Percentiles rank a stretch among this genome's conserved stretches.
phyloP scores from a whole-genome alignment of 306 rosid species.

The Lagenaria siceraria region DNA sequence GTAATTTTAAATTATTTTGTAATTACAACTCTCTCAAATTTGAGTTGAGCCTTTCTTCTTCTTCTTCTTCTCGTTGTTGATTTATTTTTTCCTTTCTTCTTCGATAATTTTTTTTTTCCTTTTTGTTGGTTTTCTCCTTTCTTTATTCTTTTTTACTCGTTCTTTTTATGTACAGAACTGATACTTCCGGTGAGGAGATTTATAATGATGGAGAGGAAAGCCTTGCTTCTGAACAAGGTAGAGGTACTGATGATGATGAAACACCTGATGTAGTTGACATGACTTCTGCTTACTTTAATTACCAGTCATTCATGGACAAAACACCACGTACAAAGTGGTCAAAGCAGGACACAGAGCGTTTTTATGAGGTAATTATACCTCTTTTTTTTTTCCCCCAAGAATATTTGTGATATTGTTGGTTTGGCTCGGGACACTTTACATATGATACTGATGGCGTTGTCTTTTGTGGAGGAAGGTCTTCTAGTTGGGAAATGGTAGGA shows the following conservation, averaged over 20 bases:
- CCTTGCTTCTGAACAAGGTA: constrained; percentile 39
- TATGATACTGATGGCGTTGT: neutral
- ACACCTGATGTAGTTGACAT: constrained; percentile 17
- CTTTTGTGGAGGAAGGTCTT: neutral
- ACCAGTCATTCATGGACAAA: constrained; percentile 68
- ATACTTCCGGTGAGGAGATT: constrained; percentile 19
- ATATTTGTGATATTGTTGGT: neutral
- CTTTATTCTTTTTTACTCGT: neutral
- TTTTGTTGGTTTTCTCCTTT: neutral
- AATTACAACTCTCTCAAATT: too few species aligned
- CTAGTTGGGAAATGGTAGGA: neutral
- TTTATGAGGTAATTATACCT: constrained; percentile 45
- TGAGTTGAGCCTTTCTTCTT: neutral
- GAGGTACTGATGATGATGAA: constrained; percentile 44
- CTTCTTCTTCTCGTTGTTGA: neutral
- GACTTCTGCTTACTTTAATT: constrained; percentile 33
- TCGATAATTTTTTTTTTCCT: neutral
- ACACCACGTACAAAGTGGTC: constrained; percentile 65
- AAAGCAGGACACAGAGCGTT: constrained; percentile 62
- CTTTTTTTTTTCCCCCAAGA: neutral
- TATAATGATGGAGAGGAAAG: constrained; percentile 29
- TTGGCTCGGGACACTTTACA: neutral
- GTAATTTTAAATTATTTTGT: too few species aligned
- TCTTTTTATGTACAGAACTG: constrained; percentile 32
- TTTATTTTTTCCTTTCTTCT: neutral